These are phyloP conservation scores for Cadophora luteo-olivacea DNA, from an alignment of 2,329 filamentous ascomycete species.

Conservation along the genomic window DNA sequence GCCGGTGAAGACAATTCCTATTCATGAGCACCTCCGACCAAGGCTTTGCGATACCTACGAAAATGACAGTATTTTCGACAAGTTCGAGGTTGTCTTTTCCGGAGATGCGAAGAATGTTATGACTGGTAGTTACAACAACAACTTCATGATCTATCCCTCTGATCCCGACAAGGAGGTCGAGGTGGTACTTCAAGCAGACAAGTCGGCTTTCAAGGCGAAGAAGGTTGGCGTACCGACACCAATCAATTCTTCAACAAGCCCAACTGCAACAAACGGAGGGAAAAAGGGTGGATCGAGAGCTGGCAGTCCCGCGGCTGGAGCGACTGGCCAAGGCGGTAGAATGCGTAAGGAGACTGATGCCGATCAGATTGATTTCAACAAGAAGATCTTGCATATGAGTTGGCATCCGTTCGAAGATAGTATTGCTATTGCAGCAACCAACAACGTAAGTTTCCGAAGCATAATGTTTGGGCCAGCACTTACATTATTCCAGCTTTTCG, in stretches of 20 bases:
- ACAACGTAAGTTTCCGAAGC: conserved; percentile 78
- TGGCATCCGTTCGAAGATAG: conserved; percentile 99
- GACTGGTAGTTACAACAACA: conserved; percentile 99
- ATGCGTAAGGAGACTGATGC: conserved; percentile 99
- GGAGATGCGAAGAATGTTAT: conserved; percentile 99
- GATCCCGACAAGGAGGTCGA: conserved; percentile 96
- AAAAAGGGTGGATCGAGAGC: conserved; percentile 92
- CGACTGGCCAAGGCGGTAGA: conserved; percentile 79
- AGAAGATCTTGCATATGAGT: conserved; percentile 99
- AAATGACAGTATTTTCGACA: conserved; percentile 99
- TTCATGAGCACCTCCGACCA: conserved; percentile 94
- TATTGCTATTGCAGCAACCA: conserved; percentile 98
- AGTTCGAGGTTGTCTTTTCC: conserved; percentile 99
- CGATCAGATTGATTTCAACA: conserved; percentile 99
- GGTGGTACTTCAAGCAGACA: conserved; percentile 96
- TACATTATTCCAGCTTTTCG: conserved; percentile 65
- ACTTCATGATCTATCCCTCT: conserved; percentile 99
- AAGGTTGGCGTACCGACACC: conserved; percentile 98
- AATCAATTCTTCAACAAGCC: conserved; percentile 83
- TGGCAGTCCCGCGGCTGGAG: conserved; percentile 80
- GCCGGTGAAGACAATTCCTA: conserved; percentile 97
- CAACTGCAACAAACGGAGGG: conserved; percentile 70
- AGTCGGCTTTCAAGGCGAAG: conserved; percentile 99
- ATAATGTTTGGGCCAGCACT: conserved; percentile 15
- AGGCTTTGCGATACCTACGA: conserved; percentile 97